Conservation (phyloP, 1,284 basidiomycete genomes). For the Chondrostereum purpureum region DNA sequence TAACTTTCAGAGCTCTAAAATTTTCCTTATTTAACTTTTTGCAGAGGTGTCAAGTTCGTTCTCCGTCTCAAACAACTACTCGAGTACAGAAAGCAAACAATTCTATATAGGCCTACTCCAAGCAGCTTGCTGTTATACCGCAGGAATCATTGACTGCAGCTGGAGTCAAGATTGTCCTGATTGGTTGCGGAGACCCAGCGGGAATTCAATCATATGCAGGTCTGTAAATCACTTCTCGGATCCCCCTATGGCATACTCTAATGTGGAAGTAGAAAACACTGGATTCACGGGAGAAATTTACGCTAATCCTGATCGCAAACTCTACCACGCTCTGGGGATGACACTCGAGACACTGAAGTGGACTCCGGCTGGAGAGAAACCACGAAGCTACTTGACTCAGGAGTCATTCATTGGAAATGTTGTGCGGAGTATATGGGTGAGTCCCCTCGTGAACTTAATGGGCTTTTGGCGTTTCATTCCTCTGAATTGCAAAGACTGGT, state of each 20-base stretch:
- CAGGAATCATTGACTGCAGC: conserved; percentile 37
- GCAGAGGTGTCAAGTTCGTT: conserved; percentile 36
- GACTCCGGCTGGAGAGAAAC: conserved; percentile 40
- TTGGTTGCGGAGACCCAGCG: conserved; percentile 60
- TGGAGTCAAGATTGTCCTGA: conserved; percentile 38
- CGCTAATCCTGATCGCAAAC: conserved; percentile 48
- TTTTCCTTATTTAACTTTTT: conserved; percentile 6
- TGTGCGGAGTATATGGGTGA: conserved; percentile 42
- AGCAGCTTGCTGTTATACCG: conserved; percentile 39
- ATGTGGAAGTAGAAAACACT: conserved; percentile 34
- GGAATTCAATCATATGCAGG: conserved; percentile 50
- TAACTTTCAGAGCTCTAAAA: conserved; percentile 5
- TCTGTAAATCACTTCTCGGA: conserved; percentile 17
- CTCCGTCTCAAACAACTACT: conserved; percentile 5
- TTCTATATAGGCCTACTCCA: conserved; percentile 43
- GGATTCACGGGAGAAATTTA: conserved; percentile 46
- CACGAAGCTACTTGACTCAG: conserved; percentile 38
- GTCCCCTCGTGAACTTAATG: conserved; percentile 9
- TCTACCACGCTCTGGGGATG: conserved; percentile 50
- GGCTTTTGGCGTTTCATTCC: neutral
- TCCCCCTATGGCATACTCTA: neutral
- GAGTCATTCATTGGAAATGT: conserved; percentile 24
- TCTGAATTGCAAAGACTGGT: conserved; percentile 18
- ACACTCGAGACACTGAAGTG: conserved; percentile 33
- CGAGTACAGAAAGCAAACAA: neutral